phyloP scores from a whole-genome alignment of 768 basidiomycete species.

The Boletus sensibilis region DNA sequence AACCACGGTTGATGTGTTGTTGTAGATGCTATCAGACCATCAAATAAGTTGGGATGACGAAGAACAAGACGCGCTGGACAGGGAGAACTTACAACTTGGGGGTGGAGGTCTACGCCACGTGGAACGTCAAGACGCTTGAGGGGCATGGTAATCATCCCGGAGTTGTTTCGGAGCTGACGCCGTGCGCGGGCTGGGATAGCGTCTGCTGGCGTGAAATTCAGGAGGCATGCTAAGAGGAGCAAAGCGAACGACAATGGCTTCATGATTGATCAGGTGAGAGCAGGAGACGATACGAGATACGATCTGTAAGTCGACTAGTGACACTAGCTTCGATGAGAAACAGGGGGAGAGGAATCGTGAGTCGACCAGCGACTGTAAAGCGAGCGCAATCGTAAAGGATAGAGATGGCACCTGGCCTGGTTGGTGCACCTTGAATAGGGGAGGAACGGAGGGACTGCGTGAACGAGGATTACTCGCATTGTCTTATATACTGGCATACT shows the following conservation, averaged over 20 bases:
- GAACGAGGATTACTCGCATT: neutral
- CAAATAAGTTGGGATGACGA: neutral
- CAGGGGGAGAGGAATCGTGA: neutral
- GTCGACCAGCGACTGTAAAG: conserved; percentile 21
- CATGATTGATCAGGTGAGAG: conserved; percentile 39
- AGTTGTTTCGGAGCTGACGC: conserved; percentile 12
- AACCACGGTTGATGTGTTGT: conserved; percentile 66
- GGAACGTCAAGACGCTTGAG: conserved; percentile 37
- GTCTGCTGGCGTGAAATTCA: conserved; percentile 39
- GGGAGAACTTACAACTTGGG: conserved; percentile 41
- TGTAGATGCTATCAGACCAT: conserved; percentile 51
- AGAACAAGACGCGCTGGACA: neutral
- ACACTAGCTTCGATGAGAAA: neutral
- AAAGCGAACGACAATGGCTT: conserved; percentile 48
- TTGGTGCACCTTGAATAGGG: neutral
- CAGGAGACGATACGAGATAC: neutral
- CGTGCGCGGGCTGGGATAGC: conserved; percentile 20
- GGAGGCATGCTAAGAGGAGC: conserved; percentile 51
- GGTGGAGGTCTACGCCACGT: conserved; percentile 36
- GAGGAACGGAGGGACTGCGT: neutral
- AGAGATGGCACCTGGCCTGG: conserved; percentile 23
- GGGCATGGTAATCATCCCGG: conserved; percentile 42
- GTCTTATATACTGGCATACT: conserved; percentile 9
- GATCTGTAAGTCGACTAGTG: conserved; percentile 14
- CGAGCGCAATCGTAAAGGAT: conserved; percentile 4